Conservation (phyloP, 306 rosid genomes). For the Arachis hypogaea region DNA sequence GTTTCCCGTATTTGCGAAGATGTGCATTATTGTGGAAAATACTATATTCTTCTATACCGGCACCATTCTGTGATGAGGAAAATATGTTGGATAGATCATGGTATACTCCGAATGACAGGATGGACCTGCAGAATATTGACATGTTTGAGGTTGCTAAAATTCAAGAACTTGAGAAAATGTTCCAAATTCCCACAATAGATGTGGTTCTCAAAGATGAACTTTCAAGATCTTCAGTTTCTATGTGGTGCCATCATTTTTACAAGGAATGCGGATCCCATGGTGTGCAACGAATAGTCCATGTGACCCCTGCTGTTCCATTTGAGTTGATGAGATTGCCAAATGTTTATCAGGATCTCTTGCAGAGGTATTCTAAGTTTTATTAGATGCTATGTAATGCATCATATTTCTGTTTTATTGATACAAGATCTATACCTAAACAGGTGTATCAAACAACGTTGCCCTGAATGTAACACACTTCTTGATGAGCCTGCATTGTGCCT, state of each 20-base stretch:
- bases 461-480: conserved; percentile 62
- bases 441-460: conserved; percentile 80
- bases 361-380: conserved; percentile 58
- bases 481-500: conserved; percentile 94
- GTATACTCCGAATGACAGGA: conserved; percentile 48
- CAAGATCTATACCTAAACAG: conserved; percentile 48
- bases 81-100: conserved; percentile 54
- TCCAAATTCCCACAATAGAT: conserved; percentile 78
- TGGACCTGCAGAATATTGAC: conserved; percentile 50
- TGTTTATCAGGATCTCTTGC: conserved; percentile 90
- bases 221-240: conserved; percentile 58
- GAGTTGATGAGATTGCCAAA: conserved; percentile 80
- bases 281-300: conserved; percentile 48
- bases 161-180: conserved; percentile 75
- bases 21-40: conserved; percentile 83
- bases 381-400: not conserved
- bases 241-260: conserved; percentile 76
- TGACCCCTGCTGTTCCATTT: conserved; percentile 86
- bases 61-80: conserved; percentile 69
- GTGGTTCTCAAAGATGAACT: conserved; percentile 68
- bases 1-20: conserved; percentile 88
- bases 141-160: conserved; percentile 60
- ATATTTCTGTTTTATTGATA: not conserved
- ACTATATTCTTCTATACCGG: conserved; percentile 60
- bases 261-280: conserved; percentile 57